A percentile compares a stretch with the other conserved stretches of the same genome.
Conservation (phyloP, 768 basidiomycete species). For the Pleurotus tuber-regium region DNA sequence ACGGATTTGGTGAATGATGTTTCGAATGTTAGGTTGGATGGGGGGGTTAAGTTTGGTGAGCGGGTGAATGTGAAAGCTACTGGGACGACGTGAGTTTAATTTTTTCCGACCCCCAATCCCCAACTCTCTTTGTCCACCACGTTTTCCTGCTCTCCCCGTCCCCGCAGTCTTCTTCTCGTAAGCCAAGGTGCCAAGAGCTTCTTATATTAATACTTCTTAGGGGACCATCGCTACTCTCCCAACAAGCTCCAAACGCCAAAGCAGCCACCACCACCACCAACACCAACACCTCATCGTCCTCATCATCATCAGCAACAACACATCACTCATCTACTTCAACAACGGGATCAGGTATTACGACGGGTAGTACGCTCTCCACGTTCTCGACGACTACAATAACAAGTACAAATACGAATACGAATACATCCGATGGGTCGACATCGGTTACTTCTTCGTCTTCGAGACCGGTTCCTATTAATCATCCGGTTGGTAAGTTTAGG, state of each 20-base stretch:
- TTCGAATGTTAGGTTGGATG: constrained; percentile 36
- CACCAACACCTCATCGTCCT: constrained; percentile 9
- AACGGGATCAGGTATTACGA: neutral
- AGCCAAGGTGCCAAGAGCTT: constrained; percentile 16
- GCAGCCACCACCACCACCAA: constrained; percentile 14
- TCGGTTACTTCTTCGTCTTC: constrained; percentile 1
- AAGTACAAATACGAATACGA: too few species aligned
- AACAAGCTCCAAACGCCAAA: constrained; percentile 49
- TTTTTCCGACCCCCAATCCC: neutral
- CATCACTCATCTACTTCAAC: constrained; percentile 2
- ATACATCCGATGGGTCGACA: constrained; percentile 1
- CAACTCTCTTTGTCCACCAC: too few species aligned
- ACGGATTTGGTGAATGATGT: constrained; percentile 36
- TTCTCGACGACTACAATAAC: too few species aligned
- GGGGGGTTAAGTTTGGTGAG: constrained; percentile 27
- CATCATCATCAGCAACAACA: neutral
- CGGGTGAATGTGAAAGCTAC: constrained; percentile 16
- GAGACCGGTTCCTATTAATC: constrained; percentile 1
- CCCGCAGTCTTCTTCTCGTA: too few species aligned
- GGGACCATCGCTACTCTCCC: constrained; percentile 74
- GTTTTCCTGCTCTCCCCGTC: neutral
- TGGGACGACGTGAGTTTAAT: constrained; percentile 6
- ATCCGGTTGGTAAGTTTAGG: neutral
- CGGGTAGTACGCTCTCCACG: neutral
- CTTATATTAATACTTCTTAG: neutral